Percentiles rank a stretch among this genome's conserved stretches.
phyloP scores from a whole-genome alignment of 805 yeast species.

The Suhomyces sp. region DNA sequence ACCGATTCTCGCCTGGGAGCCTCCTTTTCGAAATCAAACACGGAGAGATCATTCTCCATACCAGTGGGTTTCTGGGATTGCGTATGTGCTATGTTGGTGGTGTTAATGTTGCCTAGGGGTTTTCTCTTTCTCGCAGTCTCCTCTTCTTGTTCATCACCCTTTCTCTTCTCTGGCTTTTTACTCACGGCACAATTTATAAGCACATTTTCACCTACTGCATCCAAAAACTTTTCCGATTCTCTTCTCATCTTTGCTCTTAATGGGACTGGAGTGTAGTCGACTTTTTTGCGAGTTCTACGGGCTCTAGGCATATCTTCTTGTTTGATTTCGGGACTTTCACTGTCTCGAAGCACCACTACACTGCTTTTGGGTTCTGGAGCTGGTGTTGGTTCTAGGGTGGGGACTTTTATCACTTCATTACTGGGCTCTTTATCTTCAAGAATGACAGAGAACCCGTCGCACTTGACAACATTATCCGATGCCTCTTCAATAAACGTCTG shows the following conservation, averaged over 20 bases:
- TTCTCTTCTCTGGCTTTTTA: not conserved
- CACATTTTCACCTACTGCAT: constrained; percentile 49
- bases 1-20: constrained; percentile 2
- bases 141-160: not conserved
- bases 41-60: constrained; percentile 2
- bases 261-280: constrained; percentile 68
- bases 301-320: constrained; percentile 24
- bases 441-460: constrained; percentile 1
- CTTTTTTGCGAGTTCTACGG: constrained; percentile 52
- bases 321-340: not conserved
- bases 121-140: not conserved
- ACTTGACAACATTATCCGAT: not conserved
- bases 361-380: not conserved
- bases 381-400: not conserved
- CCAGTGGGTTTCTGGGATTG: not conserved
- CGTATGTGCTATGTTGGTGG: not conserved
- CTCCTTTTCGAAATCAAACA: constrained; percentile 9
- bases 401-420: not conserved
- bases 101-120: not conserved
- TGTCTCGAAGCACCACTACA: not conserved
- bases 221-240: constrained; percentile 54
- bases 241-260: constrained; percentile 68
- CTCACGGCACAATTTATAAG: constrained; percentile 13
- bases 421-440: constrained; percentile 4
- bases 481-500: not conserved